Evolutionary conservation across 2,329 filamentous ascomycete genomes (phyloP).

Genomic region (Fonsecaea monophora): DNA sequence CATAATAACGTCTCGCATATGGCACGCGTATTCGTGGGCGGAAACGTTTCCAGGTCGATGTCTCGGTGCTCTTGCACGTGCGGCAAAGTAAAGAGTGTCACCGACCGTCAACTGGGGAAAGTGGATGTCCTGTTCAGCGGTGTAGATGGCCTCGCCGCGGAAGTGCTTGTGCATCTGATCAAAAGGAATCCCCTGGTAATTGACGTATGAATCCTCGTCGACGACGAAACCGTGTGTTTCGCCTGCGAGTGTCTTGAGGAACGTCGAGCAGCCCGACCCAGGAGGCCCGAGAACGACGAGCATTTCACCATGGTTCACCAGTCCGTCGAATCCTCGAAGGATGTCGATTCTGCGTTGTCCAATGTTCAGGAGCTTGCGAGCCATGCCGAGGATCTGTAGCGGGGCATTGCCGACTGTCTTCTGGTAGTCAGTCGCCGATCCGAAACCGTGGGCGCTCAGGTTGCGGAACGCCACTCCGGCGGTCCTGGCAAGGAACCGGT

Average conservation of each 20-base stretch:
- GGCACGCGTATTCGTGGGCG: constrained; percentile 53
- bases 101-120: constrained; percentile 76
- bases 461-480: constrained; percentile 51
- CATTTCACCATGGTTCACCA: constrained; percentile 45
- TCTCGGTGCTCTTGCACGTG: constrained; percentile 59
- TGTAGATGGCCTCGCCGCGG: constrained; percentile 84
- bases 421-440: constrained; percentile 48
- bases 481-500: constrained; percentile 47
- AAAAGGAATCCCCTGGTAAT: constrained; percentile 69
- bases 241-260: constrained; percentile 82
- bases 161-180: constrained; percentile 70
- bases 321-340: constrained; percentile 48
- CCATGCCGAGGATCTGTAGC: constrained; percentile 46
- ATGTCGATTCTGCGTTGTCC: constrained; percentile 62
- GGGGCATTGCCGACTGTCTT: constrained; percentile 53
- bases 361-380: constrained; percentile 42
- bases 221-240: constrained; percentile 81
- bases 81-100: constrained; percentile 62
- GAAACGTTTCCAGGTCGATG: constrained; percentile 47
- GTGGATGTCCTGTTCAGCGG: constrained; percentile 81
- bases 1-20: constrained; percentile 56
- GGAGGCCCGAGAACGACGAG: constrained; percentile 52
- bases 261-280: constrained; percentile 72
- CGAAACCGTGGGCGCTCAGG: constrained; percentile 50
- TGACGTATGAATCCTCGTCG: constrained; percentile 73